Conservation (phyloP, 106 monocot genomes). For the Dendrobium officinale region DNA sequence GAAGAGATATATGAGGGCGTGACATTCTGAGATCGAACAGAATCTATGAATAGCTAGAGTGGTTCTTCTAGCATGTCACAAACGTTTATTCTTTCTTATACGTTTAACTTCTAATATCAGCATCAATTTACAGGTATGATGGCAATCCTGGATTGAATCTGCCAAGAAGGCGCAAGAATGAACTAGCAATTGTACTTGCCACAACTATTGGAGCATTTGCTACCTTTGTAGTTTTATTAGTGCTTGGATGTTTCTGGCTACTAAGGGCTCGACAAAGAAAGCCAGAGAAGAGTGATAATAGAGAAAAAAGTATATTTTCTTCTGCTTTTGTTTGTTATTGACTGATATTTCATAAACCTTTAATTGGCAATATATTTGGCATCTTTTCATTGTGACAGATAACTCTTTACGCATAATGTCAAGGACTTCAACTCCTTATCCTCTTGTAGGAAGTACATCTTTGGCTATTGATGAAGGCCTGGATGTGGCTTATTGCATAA, state of each 20-base stretch:
- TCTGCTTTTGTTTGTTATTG: neutral
- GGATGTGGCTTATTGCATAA: constrained; percentile 17
- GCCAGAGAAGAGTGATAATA: neutral
- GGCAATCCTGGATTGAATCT: constrained; percentile 16
- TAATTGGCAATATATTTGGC: neutral
- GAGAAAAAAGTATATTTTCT: constrained; percentile 15
- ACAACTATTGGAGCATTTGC: constrained; percentile 8
- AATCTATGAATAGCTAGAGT: neutral
- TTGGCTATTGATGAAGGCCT: constrained; percentile 22
- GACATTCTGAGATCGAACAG: neutral
- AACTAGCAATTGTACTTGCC: constrained; percentile 7
- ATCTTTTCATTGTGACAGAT: constrained; percentile 8
- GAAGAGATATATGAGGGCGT: neutral
- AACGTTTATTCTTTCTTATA: neutral
- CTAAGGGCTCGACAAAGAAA: constrained; percentile 11
- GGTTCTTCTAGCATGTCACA: too few relatives aligned
- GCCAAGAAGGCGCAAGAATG: constrained; percentile 2
- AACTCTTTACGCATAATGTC: constrained; percentile 23
- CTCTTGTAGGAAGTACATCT: constrained; percentile 22
- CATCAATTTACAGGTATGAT: constrained; percentile 21
- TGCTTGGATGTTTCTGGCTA: constrained; percentile 19
- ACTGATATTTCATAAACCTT: neutral
- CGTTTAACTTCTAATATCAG: neutral
- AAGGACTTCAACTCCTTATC: constrained; percentile 21
- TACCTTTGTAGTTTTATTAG: constrained; percentile 6